Base-by-base conservation (phyloP, 2,329 filamentous ascomycete genomes). In the Microthyrium microscopicum region DNA sequence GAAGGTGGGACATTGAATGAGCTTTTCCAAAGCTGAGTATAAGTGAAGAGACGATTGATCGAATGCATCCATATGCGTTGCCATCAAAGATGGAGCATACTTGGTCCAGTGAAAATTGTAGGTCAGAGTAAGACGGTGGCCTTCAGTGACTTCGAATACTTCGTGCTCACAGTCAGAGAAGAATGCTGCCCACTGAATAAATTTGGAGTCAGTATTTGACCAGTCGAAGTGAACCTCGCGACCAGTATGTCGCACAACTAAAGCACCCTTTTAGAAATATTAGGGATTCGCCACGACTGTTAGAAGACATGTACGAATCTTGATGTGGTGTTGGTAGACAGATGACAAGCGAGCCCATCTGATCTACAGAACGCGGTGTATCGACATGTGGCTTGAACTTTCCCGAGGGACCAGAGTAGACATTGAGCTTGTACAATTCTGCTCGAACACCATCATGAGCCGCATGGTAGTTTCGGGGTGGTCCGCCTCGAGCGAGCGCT, bases 401-500 rank as follows among this genome's bases (percentile, higher is more conserved):
- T 0, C 63, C 64, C 0, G 60, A 65, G 0, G 64, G 65, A 0
- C 52, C 60, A 1, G 57, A 60, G 39, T 70, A 70, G 2, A 67
- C 61, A 41, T 73, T 72, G 15, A 73, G 46, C 39, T 70, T 70
- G 45, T 70, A 71, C 2, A 73, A 47, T 46, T 73, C 65, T 0
- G 66, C 66, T 4, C 46, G 48, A 1, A 72, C 47, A 5, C 29
- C 29, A 9, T 19, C 8, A 15, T 31, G 8, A 8, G 26, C 8
- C 8, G 12, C 7, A n/a, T n/a, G n/a, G n/a, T n/a, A n/a, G n/a
- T n/a, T n/a, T n/a, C n/a, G n/a, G n/a, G n/a, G n/a, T 9, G 9
- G 8, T 17, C 8, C 15, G 18, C 18, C 29, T 31, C 7, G 29
- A 6, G 21, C 6, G 0, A 73, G 51, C 1, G 55, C 39, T 33